A percentile compares a stretch with the other conserved stretches of the same genome.
phyloP scores from a whole-genome alignment of 2,329 filamentous ascomycete genomes.

The Dactylellina drechsleri region DNA sequence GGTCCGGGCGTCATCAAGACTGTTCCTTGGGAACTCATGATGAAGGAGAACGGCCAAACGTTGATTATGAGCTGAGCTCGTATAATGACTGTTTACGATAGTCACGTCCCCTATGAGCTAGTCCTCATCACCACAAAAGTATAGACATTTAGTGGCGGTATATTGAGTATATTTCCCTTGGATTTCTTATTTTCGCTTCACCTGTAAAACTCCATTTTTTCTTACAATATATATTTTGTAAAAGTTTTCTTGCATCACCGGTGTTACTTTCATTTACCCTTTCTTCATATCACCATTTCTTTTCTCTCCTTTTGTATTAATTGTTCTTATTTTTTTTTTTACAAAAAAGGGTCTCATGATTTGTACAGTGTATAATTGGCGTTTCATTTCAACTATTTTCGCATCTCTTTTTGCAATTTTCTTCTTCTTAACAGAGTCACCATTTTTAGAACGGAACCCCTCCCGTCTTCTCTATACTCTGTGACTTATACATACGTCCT shows the following conservation, averaged over 20 bases:
- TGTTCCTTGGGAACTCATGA: constrained; percentile 47
- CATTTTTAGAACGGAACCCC: not conserved
- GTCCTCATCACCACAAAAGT: constrained; percentile 9
- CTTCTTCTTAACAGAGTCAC: not conserved
- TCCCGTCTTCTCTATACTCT: not conserved
- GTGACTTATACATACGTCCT: not conserved
- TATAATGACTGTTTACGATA: constrained; percentile 41
- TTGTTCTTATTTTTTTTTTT: constrained; percentile 13
- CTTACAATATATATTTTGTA: constrained; percentile 21
- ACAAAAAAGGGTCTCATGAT: constrained; percentile 1
- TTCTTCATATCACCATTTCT: not conserved
- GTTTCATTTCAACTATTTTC: constrained; percentile 4
- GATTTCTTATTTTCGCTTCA: constrained; percentile 13
- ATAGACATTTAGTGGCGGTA: constrained; percentile 26
- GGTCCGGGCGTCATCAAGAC: constrained; percentile 36
- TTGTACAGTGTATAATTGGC: constrained; percentile 13
- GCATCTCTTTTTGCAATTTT: constrained; percentile 1
- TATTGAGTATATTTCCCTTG: constrained; percentile 52
- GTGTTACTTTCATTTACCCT: constrained; percentile 23
- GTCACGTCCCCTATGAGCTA: constrained; percentile 35
- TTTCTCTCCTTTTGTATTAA: constrained; percentile 1
- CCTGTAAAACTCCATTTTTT: constrained; percentile 3
- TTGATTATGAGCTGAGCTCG: constrained; percentile 56
- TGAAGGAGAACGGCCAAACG: constrained; percentile 51
- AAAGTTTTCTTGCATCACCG: constrained; percentile 35